Base-by-base conservation (phyloP, 768 basidiomycete species). In the Lentinula raphanica region DNA sequence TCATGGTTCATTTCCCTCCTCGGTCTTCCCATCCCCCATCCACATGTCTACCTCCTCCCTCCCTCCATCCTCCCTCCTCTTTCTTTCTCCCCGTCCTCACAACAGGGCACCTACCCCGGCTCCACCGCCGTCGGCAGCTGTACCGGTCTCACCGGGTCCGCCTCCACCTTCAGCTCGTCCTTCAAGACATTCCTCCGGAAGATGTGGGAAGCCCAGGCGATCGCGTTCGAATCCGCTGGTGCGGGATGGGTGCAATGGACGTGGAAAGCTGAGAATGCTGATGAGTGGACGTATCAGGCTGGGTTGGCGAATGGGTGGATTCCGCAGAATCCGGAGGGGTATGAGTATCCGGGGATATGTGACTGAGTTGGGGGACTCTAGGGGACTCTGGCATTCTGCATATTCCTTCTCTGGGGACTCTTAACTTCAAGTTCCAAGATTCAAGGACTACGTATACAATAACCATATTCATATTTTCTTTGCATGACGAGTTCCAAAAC, bases 251-350 rank as follows among this genome's bases (percentile, higher is more conserved):
- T 90, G 23, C 82, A 86, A 68, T 91, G 90, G 90, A 83, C 88
- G 0, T 92, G 90, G 90, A 92, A 92, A 74, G 70, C 90, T 0
- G 91, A 93, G 68, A 73, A 74, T 60, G 87, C 90, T 2, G 89
- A 92, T 61, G 94, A 96, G 58, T 97, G 94, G 94, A 80, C 87
- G 0, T 96, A 96, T 75, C 82, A 90, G 62, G 85, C 88, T 45
- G 92, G 92, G 39, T 74, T 95, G 31, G 25, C 3, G 1, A 25
- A 53, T 59, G 93, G 93, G 21, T 94, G 90, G 91, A 94, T 97
- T 67, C 93, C 94, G 8, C 69, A 76, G 61, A 69, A 80, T 59
- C 79, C 81, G 5, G 79, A 79, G 11, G 62, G 68, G 25, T 70
- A 65, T 48, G 63, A 74, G 64, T 91, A 82, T 71, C 87, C 85